phyloP scores from a whole-genome alignment of 305 asterid genomes.

The Ilex paraguariensis region DNA sequence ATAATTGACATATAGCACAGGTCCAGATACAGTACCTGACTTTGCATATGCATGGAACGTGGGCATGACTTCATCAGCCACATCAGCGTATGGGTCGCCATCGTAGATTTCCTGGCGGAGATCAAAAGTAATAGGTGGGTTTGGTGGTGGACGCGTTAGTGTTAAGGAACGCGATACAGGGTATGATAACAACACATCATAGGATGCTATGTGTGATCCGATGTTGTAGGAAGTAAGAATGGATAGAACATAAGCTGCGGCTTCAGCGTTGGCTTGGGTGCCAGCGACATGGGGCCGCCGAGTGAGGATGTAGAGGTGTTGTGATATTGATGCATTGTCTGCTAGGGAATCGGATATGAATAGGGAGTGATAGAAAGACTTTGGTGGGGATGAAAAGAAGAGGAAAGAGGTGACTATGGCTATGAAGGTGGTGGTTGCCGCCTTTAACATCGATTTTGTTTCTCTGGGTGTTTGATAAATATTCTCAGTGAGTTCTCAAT shows the following conservation, averaged over 20 bases:
- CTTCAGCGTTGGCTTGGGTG: constrained; percentile 68
- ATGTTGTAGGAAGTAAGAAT: constrained; percentile 48
- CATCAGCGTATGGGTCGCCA: constrained; percentile 61
- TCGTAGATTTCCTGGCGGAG: constrained; percentile 54
- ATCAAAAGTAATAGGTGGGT: constrained; percentile 36
- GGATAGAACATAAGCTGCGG: constrained; percentile 68
- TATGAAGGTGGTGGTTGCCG: constrained; percentile 24
- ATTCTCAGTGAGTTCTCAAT: no score
- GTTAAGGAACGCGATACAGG: constrained; percentile 57
- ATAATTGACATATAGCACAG: constrained; percentile 64
- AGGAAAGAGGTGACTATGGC: constrained; percentile 30
- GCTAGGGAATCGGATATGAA: constrained; percentile 47
- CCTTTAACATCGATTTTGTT: constrained; percentile 22
- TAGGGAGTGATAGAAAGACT: constrained; percentile 53
- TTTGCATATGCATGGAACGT: constrained; percentile 72
- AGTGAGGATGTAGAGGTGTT: constrained; percentile 59
- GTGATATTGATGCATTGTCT: constrained; percentile 52
- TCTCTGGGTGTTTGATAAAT: background rate
- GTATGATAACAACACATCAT: constrained; percentile 54
- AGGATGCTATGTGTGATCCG: constrained; percentile 41
- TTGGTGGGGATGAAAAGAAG: constrained; percentile 24
- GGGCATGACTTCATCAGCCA: constrained; percentile 46
- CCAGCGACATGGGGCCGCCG: constrained; percentile 82
- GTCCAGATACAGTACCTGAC: constrained; percentile 64
- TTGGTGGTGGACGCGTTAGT: constrained; percentile 31